Evolutionary conservation across 2,329 filamentous ascomycete genomes (phyloP), one percentile per base, ranked within the genome.

Genomic region (Raffaelea arxii): DNA sequence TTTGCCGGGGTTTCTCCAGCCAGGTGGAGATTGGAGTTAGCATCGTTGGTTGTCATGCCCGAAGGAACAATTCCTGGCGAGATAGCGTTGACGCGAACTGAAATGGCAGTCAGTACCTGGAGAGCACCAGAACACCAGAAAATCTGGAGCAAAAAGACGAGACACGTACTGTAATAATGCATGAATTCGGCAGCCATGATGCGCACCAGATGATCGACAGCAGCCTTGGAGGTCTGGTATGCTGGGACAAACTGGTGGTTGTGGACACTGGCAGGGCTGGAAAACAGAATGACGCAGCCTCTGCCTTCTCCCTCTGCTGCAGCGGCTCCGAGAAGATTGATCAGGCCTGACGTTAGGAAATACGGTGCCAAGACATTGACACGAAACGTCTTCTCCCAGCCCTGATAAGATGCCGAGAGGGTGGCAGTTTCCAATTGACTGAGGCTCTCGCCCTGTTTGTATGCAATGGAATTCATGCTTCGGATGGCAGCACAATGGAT

Each of bases 371-470:
- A 44, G 9, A 55, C 47, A 37, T 55, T 55, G 18, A 51, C 46
- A 18, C 46, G 42, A 40, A 51, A 48, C 14, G 46, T 50, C 4
- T 41, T 47, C 25, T 54, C 53, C 53, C 51, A 53, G 30, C 47
- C 51, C 11, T 14, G 5, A 32, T 47, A 47, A 9, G 45, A 24
- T 16, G 45, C 45, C 40, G 45, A 47, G 32, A 42, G 40, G 12
- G 40, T 47, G 24, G 45, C 45, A 14, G 39, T 72, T 75, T 49
- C 83, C 67, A 47, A 41, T 35, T 43, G 19, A 9, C 6, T 19
- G 12, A 47, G 45, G 27, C 22, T 7, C 18, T 47, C 30, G n/a
- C 50, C 51, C 7, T n/a, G 37, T 3, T 25, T 49, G 40, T 49
- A 49, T 18, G 49, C 42, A 12, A 47, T 22, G 11, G 7, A 32